Conservation (phyloP, 2,329 filamentous ascomycete genomes). For the Calonectria hongkongensis region DNA sequence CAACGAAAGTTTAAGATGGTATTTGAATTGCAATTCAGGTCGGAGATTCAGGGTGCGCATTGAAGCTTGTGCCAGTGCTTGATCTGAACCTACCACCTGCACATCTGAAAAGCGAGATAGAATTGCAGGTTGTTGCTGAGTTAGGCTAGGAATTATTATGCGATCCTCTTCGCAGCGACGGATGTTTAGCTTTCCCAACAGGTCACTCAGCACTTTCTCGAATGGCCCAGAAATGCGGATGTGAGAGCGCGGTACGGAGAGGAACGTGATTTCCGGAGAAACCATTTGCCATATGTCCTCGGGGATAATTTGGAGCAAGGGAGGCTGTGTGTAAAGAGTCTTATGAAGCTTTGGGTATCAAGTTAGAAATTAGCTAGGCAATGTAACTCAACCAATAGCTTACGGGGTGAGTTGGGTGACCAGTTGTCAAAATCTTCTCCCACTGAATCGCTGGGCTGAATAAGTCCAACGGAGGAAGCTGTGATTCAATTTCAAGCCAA, state of each 20-base stretch:
- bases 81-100: background rate
- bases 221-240: background rate
- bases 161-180: background rate
- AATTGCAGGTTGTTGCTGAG: background rate
- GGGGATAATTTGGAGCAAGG: background rate
- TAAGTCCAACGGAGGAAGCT: background rate
- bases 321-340: background rate
- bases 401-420: constrained; percentile 11
- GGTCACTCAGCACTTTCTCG: background rate
- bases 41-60: background rate
- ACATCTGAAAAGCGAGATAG: background rate
- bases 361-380: background rate
- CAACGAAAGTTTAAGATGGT: background rate
- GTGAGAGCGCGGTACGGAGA: constrained; percentile 4
- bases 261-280: background rate
- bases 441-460: background rate
- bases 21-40: background rate
- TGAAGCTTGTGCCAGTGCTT: background rate
- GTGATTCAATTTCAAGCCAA: background rate
- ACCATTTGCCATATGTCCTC: background rate
- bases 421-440: background rate
- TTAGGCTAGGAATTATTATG: background rate
- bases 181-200: background rate
- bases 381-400: background rate
- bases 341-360: background rate